Conservation (phyloP, 2,329 filamentous ascomycete genomes). For the Cladosporium austrohemisphaericum region DNA sequence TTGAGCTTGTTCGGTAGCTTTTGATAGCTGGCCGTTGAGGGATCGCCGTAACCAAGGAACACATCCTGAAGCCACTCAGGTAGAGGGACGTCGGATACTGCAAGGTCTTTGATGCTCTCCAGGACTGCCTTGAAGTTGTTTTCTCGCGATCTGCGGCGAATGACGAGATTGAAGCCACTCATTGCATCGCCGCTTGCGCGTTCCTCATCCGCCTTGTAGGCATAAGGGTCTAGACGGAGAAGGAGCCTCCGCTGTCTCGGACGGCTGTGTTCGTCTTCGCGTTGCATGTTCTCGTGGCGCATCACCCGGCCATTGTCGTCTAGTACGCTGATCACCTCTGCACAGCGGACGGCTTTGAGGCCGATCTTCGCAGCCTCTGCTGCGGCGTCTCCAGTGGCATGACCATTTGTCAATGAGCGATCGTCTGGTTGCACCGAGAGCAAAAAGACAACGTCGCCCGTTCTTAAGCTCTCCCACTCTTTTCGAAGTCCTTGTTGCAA, state of each 20-base stretch:
- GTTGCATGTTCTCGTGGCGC: constrained; percentile 51
- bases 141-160: constrained; percentile 78
- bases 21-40: constrained; percentile 80
- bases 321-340: constrained; percentile 78
- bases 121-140: constrained; percentile 97
- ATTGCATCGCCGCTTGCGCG: constrained; percentile 71
- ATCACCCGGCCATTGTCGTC: constrained; percentile 78
- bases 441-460: constrained; percentile 87
- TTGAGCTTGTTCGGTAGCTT: constrained; percentile 73
- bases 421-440: constrained; percentile 66
- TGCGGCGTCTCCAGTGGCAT: constrained; percentile 44
- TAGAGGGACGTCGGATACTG: constrained; percentile 78
- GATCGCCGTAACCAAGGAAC: constrained; percentile 95
- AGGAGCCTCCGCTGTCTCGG: constrained; percentile 66
- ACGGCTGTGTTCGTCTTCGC: constrained; percentile 59
- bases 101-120: constrained; percentile 83
- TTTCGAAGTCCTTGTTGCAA: constrained; percentile 70
- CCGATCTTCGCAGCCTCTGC: constrained; percentile 56
- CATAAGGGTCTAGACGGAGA: constrained; percentile 73
- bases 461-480: constrained; percentile 86
- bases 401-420: constrained; percentile 52
- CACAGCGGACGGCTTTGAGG: constrained; percentile 69
- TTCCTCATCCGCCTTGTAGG: constrained; percentile 74
- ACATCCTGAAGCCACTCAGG: constrained; percentile 94
- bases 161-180: constrained; percentile 76